Evolutionary conservation across 345 rosid species (phyloP).

Genomic region (Hypericum perforatum): DNA sequence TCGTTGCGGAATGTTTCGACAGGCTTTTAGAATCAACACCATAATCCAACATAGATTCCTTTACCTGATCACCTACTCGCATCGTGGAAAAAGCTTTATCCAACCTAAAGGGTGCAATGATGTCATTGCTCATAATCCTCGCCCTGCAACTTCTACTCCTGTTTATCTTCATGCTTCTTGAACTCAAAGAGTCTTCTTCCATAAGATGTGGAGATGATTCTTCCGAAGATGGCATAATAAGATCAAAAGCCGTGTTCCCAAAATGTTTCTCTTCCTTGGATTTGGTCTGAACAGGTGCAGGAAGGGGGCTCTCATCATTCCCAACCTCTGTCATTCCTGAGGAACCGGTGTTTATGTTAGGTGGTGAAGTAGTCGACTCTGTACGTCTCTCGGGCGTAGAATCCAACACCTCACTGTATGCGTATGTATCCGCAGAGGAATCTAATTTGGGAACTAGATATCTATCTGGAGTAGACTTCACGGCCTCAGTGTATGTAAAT

Average conservation of each 20-base stretch:
- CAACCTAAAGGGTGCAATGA: conserved; percentile 28
- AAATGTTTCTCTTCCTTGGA: conserved; percentile 21
- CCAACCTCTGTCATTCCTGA: conserved; percentile 20
- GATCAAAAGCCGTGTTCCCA: conserved; percentile 13
- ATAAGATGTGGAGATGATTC: conserved; percentile 22
- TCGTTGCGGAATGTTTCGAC: conserved; percentile 25
- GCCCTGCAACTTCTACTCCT: conserved; percentile 55
- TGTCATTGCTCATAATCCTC: conserved; percentile 7
- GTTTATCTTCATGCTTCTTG: conserved; percentile 32
- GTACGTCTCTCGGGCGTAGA: conserved; percentile 6
- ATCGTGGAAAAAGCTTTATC: conserved; percentile 31
- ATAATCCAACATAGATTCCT: conserved; percentile 19
- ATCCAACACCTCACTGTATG: background rate
- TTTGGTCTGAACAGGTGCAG: conserved; percentile 19
- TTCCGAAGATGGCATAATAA: conserved; percentile 32
- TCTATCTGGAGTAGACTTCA: no score
- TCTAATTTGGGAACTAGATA: no score
- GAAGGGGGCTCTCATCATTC: conserved; percentile 18
- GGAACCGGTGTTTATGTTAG: conserved; percentile 12
- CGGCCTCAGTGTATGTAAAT: no score
- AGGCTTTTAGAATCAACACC: conserved; percentile 14
- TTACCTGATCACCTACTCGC: conserved; percentile 27
- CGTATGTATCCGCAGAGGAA: no score
- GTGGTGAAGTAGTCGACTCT: conserved; percentile 15
- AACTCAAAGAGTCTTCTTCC: conserved; percentile 28